A percentile compares a stretch with the other conserved stretches of the same genome.
Conservation (phyloP, 768 basidiomycete species). For the Pleurotus cornucopiae region DNA sequence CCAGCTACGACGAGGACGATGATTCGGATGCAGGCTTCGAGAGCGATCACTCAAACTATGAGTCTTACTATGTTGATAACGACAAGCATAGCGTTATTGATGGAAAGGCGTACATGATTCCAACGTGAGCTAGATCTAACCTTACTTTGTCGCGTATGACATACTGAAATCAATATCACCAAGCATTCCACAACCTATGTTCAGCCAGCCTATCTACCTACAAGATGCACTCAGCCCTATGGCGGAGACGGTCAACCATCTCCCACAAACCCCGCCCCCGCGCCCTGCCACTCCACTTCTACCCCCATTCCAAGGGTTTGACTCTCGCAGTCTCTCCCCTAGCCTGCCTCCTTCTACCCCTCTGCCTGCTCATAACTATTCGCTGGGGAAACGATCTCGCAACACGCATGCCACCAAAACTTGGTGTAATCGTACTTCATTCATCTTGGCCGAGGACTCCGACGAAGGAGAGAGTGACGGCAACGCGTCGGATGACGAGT, state of each 20-base stretch:
- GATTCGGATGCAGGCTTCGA: neutral
- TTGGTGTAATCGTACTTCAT: neutral
- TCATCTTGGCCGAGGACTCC: neutral
- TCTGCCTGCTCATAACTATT: neutral
- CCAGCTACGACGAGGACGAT: constrained; percentile 14
- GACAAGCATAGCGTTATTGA: constrained; percentile 1
- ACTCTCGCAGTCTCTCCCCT: neutral
- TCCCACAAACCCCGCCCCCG: neutral
- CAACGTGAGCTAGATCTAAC: constrained; percentile 6
- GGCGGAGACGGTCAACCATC: neutral
- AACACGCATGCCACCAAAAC: neutral
- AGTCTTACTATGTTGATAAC: neutral
- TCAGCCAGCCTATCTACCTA: neutral
- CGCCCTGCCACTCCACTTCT: too few species aligned
- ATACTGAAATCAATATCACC: neutral
- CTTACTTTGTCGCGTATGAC: too few species aligned
- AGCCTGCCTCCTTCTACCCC: neutral
- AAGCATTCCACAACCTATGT: neutral
- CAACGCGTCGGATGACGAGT: constrained; percentile 2
- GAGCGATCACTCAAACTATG: constrained; percentile 1
- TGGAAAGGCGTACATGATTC: neutral
- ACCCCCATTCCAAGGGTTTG: too few species aligned
- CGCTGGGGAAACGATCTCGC: neutral
- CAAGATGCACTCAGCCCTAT: constrained; percentile 4
- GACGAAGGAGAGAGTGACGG: constrained; percentile 1